Evolutionary conservation across 208 protist genomes (phyloP).

Genomic region (Crithidia fasciculata): DNA sequence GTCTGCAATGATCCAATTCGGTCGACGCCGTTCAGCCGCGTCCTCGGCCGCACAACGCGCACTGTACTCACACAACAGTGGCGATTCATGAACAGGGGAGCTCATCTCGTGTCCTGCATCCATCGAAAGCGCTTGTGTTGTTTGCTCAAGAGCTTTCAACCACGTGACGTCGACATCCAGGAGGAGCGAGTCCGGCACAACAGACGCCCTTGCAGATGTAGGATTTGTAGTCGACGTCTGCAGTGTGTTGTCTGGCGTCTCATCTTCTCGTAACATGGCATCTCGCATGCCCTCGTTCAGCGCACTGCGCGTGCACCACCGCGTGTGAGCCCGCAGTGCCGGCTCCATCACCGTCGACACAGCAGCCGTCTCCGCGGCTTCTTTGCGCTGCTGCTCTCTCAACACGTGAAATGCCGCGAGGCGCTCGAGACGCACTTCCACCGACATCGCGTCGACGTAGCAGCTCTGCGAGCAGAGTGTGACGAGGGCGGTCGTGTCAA

Average conservation of each 20-base stretch:
- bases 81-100: constrained; percentile 11
- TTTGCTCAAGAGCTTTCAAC: constrained; percentile 8
- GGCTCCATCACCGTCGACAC: constrained; percentile 43
- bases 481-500: constrained; percentile 80
- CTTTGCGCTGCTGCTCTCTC: constrained; percentile 56
- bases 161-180: constrained; percentile 7
- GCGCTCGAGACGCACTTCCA: constrained; percentile 23
- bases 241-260: not conserved
- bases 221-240: not conserved
- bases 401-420: constrained; percentile 53
- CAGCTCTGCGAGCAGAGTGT: constrained; percentile 75
- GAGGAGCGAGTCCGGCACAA: constrained; percentile 4
- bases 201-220: not conserved
- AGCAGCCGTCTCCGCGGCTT: constrained; percentile 43
- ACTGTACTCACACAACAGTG: constrained; percentile 10
- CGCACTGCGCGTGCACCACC: constrained; percentile 24
- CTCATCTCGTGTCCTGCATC: not conserved
- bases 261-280: constrained; percentile 11
- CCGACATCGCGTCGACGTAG: constrained; percentile 32
- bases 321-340: constrained; percentile 38
- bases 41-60: not conserved
- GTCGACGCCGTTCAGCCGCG: not conserved
- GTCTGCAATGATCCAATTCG: constrained; percentile 79
- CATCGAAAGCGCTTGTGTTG: not conserved
- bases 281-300: constrained; percentile 25